A percentile compares a stretch with the other conserved stretches of the same genome.
Evolutionary conservation across 148 eudicot species (phyloP).

Genomic region (Tetragonia tetragonoides): DNA sequence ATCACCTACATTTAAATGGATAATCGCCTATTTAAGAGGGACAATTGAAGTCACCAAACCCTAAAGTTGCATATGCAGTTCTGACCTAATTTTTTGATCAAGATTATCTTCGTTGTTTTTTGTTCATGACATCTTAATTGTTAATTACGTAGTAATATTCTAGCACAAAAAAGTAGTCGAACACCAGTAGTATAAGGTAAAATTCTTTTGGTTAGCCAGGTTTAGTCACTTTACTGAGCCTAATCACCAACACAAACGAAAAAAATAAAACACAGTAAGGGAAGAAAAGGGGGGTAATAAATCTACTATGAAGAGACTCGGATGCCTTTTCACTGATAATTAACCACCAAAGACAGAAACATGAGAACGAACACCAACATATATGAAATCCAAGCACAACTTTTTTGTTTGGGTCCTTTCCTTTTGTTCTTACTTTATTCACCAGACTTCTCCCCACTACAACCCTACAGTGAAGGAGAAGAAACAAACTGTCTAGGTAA

Average conservation of each 20-base stretch:
- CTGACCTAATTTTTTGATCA: no score
- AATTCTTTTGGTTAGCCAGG: no score
- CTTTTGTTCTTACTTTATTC: constrained; percentile 36
- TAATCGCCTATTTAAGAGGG: no score
- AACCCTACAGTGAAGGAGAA: constrained; percentile 80
- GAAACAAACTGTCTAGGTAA: constrained; percentile 91
- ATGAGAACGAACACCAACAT: constrained; percentile 44
- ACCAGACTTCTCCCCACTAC: constrained; percentile 34
- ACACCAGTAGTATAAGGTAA: no score
- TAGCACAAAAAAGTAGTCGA: no score
- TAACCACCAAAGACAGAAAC: constrained; percentile 31
- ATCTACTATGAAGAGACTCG: background rate
- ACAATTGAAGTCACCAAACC: no score
- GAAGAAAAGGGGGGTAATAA: no score
- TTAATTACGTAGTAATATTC: no score
- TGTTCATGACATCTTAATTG: no score
- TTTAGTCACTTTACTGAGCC: background rate
- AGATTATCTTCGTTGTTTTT: no score
- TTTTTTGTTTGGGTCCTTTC: constrained; percentile 21
- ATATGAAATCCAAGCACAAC: constrained; percentile 52
- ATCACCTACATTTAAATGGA: no score
- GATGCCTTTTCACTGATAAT: constrained; percentile 35
- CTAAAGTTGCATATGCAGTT: no score
- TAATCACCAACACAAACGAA: background rate
- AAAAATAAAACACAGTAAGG: background rate